Evolutionary conservation across 2,329 filamentous ascomycete species (phyloP).

Genomic region (Claviceps sp.): DNA sequence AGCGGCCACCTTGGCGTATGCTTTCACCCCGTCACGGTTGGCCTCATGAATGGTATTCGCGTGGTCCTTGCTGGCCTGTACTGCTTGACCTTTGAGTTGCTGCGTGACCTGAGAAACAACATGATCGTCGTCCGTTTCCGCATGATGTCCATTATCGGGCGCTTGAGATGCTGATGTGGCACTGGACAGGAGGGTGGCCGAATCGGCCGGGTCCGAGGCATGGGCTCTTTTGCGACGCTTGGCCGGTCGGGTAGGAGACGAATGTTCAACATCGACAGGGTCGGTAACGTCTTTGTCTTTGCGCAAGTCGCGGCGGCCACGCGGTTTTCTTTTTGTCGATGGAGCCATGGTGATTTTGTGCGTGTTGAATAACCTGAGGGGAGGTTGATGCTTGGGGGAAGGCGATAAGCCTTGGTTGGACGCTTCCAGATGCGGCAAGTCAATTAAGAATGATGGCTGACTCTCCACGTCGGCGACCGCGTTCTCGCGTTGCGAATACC

Average conservation of each 20-base stretch:
- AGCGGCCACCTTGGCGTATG: conserved; percentile 72
- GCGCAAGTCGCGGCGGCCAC: conserved; percentile 25
- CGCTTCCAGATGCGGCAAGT: not conserved
- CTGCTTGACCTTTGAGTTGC: conserved; percentile 32
- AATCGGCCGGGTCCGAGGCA: conserved; percentile 7
- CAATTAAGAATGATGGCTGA: conserved; percentile 7
- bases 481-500: conserved; percentile 16
- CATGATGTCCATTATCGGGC: conserved; percentile 22
- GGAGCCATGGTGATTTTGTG: conserved; percentile 18
- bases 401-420: not conserved
- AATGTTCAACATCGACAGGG: conserved; percentile 30
- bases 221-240: conserved; percentile 49
- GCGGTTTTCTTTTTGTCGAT: conserved; percentile 23
- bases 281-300: conserved; percentile 21
- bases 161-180: conserved; percentile 16
- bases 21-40: conserved; percentile 49
- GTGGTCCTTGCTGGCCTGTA: conserved; percentile 49
- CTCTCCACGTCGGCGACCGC: conserved; percentile 10
- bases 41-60: conserved; percentile 50
- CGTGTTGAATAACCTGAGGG: not conserved
- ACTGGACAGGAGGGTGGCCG: conserved; percentile 7
- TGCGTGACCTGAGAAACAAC: conserved; percentile 43
- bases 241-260: conserved; percentile 46
- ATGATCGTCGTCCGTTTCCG: conserved; percentile 39
- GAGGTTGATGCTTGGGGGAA: not conserved